These are phyloP conservation scores for Phytophthora agathidicida DNA, from an alignment of 352 stramenopile genomes.

Conservation along the genomic window DNA sequence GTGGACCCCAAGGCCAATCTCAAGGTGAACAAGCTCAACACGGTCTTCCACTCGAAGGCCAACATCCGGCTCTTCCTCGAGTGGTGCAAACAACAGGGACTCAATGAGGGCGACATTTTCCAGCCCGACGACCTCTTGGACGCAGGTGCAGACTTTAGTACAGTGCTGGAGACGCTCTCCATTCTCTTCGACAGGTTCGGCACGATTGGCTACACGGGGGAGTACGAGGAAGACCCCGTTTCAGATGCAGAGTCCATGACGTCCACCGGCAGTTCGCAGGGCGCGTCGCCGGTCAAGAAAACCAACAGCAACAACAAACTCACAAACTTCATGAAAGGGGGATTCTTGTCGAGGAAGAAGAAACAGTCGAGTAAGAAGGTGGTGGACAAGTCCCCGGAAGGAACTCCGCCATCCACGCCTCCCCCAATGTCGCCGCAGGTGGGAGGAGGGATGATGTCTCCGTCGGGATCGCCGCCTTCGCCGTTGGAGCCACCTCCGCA, in stretches of 20 bases:
- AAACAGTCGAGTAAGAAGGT: slow-evolving; percentile 43
- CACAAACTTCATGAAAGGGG: slow-evolving; percentile 80
- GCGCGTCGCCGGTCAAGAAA: slow-evolving; percentile 67
- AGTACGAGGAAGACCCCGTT: slow-evolving; percentile 71
- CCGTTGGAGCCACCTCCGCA: slow-evolving; percentile 30
- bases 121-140: slow-evolving; percentile 81
- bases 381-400: slow-evolving; percentile 41
- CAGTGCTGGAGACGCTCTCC: slow-evolving; percentile 80
- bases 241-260: slow-evolving; percentile 75
- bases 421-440: slow-evolving; percentile 59
- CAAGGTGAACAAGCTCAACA: slow-evolving; percentile 90
- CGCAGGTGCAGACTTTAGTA: slow-evolving; percentile 58
- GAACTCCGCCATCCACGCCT: slow-evolving; percentile 68
- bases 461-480: slow-evolving; percentile 28
- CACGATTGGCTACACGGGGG: slow-evolving; percentile 52
- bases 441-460: slow-evolving; percentile 34
- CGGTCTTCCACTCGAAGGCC: slow-evolving; percentile 87
- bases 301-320: slow-evolving; percentile 72
- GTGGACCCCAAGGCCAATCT: slow-evolving; percentile 76
- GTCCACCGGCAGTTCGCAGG: slow-evolving; percentile 63
- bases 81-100: slow-evolving; percentile 74
- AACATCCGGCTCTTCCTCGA: slow-evolving; percentile 86
- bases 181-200: slow-evolving; percentile 87
- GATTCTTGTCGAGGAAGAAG: slow-evolving; percentile 79
- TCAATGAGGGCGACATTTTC: slow-evolving; percentile 81